phyloP scores from a whole-genome alignment of 2,329 filamentous ascomycete genomes.

The Ophiocordyceps camponoti-floridani region DNA sequence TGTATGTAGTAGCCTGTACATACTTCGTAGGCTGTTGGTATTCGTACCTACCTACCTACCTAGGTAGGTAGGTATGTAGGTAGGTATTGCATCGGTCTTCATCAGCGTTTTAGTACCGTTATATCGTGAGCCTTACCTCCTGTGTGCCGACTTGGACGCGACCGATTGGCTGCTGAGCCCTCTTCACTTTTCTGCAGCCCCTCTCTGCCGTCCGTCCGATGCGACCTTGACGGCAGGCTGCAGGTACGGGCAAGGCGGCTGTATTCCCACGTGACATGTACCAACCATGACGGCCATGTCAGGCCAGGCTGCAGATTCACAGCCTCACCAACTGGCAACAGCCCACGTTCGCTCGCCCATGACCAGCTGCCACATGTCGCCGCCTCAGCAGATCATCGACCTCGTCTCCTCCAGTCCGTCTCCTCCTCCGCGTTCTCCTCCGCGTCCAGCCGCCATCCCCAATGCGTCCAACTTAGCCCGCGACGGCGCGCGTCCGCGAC shows the following conservation, averaged over 20 bases:
- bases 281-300: too few species aligned
- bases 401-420: slow-evolving; percentile 19
- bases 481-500: slow-evolving; percentile 4
- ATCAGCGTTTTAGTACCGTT: too few species aligned
- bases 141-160: not conserved
- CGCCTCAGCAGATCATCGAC: slow-evolving; percentile 16
- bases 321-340: not conserved
- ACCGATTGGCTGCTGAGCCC: not conserved
- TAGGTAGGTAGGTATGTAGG: not conserved
- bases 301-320: too few species aligned
- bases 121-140: too few species aligned
- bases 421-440: not conserved
- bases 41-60: too few species aligned
- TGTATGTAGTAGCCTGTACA: too few species aligned
- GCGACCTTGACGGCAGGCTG: not conserved
- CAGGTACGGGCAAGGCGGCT: not conserved
- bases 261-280: too few species aligned
- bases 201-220: not conserved
- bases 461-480: not conserved
- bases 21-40: too few species aligned
- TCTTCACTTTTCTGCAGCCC: not conserved
- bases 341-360: not conserved
- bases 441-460: not conserved
- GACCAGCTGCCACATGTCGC: slow-evolving; percentile 5
- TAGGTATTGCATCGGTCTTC: not conserved